Conservation (phyloP, 768 basidiomycete genomes). For the Lactarius deliciosus region DNA sequence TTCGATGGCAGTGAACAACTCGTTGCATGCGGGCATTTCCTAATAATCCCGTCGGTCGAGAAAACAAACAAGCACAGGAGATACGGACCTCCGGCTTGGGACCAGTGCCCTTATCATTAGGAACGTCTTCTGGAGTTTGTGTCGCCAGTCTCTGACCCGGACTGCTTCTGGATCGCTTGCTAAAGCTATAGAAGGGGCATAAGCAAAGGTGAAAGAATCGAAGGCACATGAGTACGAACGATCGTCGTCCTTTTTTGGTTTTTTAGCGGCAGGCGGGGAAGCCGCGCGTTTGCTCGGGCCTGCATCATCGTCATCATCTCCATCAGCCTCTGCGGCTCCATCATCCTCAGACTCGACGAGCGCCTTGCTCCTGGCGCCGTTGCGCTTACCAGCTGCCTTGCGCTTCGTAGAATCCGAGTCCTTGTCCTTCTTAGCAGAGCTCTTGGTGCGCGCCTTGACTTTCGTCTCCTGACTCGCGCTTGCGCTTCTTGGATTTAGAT, state of each 20-base stretch:
- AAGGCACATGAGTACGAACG: slow-evolving; percentile 51
- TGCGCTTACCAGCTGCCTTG: slow-evolving; percentile 49
- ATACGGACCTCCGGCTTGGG: slow-evolving; percentile 64
- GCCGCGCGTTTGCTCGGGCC: slow-evolving; percentile 50
- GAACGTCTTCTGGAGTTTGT: slow-evolving; percentile 87
- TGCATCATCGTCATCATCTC: slow-evolving; percentile 39
- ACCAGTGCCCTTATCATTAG: slow-evolving; percentile 56
- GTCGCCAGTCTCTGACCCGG: slow-evolving; percentile 89
- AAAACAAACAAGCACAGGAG: slow-evolving; percentile 10
- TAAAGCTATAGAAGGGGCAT: slow-evolving; percentile 40
- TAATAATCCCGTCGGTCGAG: slow-evolving; percentile 35
- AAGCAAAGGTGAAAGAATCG: neutral
- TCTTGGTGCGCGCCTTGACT: slow-evolving; percentile 44
- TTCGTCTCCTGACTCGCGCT: slow-evolving; percentile 59
- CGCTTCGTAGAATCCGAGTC: slow-evolving; percentile 39
- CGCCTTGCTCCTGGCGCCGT: slow-evolving; percentile 60
- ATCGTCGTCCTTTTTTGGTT: slow-evolving; percentile 58
- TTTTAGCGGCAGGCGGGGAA: slow-evolving; percentile 66
- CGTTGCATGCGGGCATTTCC: slow-evolving; percentile 77
- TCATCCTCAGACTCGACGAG: slow-evolving; percentile 69
- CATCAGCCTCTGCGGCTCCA: slow-evolving; percentile 39
- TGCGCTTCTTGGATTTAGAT: slow-evolving; percentile 54
- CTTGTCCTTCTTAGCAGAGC: slow-evolving; percentile 48
- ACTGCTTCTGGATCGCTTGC: slow-evolving; percentile 59
- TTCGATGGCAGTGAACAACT: slow-evolving; percentile 75